Evolutionary conservation across 257 asterid species (phyloP), one percentile per base, ranked within the genome.

Genomic region (Craterostigma plantagineum): DNA sequence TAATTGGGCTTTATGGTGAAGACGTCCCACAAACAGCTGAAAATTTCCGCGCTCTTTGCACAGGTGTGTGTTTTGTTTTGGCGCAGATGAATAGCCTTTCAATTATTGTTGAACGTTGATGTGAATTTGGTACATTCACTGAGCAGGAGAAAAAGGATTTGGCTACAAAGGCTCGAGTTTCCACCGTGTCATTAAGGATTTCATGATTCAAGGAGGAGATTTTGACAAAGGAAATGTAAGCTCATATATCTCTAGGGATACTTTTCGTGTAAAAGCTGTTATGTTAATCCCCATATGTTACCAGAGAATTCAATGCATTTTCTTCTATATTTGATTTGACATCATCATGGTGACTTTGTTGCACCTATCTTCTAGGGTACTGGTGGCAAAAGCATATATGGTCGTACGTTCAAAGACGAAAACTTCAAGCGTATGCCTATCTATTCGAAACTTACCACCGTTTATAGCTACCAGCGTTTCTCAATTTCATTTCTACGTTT

Each of bases 151-250:
- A 59, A 90, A 79, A 64, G 95, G 95, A 50, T 90, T 90, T 58
- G 95, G 95, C 42, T 83, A 59, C 78, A 90, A 83, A 56, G 91
- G 77, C 37, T 90, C 95, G 0, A 36, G 76, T 0, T 90, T 90
- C 73, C 98, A 90, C 66, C 95, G 98, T 58, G 93, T 79, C 44
- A 90, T 90, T 58, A 75, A 71, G 71, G 86, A 83, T 41, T 90
- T 90, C 71, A 90, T 90, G 98, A 79, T 90, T 70, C 95, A 90
- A 60, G 98, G 98, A 46, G 98, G 98, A 56, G 98, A 90, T 57
- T 90, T 90, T 38, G 98, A 83, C 58, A 90, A 90, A 57, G 98
- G 98, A 60, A 90, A 90, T 61, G 98, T 90, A 69, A 44, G 95
- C 55, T 48, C 1, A 5, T 7, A 27, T 18, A 23, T 43, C 16